These are phyloP conservation scores for Pleurotus sapidus DNA, from an alignment of 768 basidiomycete species.

Conservation along the genomic window DNA sequence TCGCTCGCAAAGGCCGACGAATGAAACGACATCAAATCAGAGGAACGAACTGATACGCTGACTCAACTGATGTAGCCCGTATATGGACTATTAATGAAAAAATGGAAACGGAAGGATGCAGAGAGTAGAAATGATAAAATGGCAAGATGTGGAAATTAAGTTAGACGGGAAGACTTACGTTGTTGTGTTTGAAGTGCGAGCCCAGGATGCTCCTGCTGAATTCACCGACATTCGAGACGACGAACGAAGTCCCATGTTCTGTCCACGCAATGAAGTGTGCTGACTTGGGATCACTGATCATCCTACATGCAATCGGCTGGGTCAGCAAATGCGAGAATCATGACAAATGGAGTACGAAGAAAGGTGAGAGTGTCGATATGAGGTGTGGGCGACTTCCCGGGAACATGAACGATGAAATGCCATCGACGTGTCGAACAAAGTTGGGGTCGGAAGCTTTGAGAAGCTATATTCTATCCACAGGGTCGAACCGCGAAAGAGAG, in stretches of 20 bases:
- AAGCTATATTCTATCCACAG: too few relatives aligned
- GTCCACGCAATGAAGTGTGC: slow-evolving; percentile 83
- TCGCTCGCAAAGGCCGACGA: not conserved
- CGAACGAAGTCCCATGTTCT: slow-evolving; percentile 78
- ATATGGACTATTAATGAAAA: not conserved
- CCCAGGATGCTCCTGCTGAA: slow-evolving; percentile 84
- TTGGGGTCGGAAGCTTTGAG: too few relatives aligned
- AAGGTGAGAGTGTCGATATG: slow-evolving; percentile 7
- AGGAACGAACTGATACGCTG: too few relatives aligned
- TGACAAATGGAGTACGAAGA: not conserved
- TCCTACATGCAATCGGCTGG: slow-evolving; percentile 39
- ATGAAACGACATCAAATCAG: slow-evolving; percentile 2
- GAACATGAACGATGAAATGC: too few relatives aligned
- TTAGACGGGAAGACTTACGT: slow-evolving; percentile 44
- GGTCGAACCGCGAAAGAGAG: too few relatives aligned
- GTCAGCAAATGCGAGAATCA: slow-evolving; percentile 1
- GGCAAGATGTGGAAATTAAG: slow-evolving; percentile 6
- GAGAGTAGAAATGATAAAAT: slow-evolving; percentile 1
- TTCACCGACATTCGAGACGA: slow-evolving; percentile 83
- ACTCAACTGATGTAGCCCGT: too few relatives aligned
- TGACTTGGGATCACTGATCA: slow-evolving; percentile 84
- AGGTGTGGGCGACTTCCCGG: too few relatives aligned
- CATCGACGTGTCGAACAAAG: too few relatives aligned
- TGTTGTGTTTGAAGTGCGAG: slow-evolving; percentile 89
- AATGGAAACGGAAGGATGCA: not conserved